These are phyloP conservation scores for Incumbomyces delicatus DNA, from an alignment of 2,329 filamentous ascomycete species.

Conservation along the genomic window DNA sequence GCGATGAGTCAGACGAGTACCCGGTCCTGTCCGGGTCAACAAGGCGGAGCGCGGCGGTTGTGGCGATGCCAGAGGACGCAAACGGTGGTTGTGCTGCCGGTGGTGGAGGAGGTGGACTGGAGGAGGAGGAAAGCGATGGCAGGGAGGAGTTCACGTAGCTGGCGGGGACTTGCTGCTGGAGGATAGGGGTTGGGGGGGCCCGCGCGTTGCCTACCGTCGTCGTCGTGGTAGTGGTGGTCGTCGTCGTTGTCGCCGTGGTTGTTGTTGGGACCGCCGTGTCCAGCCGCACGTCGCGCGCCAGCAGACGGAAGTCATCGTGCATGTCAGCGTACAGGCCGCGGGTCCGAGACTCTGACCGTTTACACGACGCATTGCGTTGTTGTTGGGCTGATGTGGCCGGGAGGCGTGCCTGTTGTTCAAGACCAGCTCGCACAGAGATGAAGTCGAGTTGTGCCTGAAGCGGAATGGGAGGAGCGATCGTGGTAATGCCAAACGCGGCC, in stretches of 20 bases:
- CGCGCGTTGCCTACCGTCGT: neutral
- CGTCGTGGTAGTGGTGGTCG: neutral
- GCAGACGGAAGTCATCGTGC: conserved; percentile 6
- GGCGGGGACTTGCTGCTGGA: too few species aligned
- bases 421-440: neutral
- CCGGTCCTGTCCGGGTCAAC: neutral
- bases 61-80: neutral
- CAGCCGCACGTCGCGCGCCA: conserved; percentile 2
- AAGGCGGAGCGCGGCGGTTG: neutral
- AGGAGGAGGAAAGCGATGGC: too few species aligned
- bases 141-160: too few species aligned
- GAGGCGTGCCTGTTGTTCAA: neutral
- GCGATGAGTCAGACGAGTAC: conserved; percentile 4
- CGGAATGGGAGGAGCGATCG: neutral
- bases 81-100: neutral
- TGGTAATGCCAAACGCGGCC: neutral
- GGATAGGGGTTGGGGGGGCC: neutral
- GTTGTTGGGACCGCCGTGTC: neutral
- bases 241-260: neutral
- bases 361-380: neutral
- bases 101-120: too few species aligned
- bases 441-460: neutral
- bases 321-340: conserved; percentile 6
- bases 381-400: too few species aligned
- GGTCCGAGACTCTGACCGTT: conserved; percentile 1